Conservation (phyloP, 139 green algal species). For the Mesotaenium endlicherianum region DNA sequence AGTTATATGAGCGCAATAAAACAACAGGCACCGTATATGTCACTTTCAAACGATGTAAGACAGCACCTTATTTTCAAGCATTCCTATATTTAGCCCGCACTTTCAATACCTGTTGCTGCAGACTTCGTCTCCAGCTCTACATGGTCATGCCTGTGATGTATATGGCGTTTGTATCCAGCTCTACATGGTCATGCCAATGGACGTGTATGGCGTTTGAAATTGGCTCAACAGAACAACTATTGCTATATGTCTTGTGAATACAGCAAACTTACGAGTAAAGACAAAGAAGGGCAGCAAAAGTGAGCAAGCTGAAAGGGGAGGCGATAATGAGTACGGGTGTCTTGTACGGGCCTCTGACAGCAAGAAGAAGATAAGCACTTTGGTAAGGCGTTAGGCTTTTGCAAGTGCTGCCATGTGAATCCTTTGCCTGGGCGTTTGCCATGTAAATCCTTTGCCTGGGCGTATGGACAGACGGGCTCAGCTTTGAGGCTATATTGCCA, state of each 20-base stretch:
- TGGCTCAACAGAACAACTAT: too few relatives aligned
- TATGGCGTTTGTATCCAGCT: too few relatives aligned
- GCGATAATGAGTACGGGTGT: conserved; percentile 62
- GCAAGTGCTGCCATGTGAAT: too few relatives aligned
- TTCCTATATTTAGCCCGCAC: not conserved
- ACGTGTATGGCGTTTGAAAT: too few relatives aligned
- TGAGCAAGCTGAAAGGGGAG: conserved; percentile 5
- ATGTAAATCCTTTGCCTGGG: too few relatives aligned
- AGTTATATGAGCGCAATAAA: conserved; percentile 71
- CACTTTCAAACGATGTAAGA: conserved; percentile 69
- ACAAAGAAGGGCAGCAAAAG: conserved; percentile 1
- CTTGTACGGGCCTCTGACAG: conserved; percentile 75
- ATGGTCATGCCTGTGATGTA: too few relatives aligned
- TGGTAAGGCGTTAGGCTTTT: conserved; percentile 38
- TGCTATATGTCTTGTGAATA: too few relatives aligned
- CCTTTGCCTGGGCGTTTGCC: not conserved
- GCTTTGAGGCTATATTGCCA: too few relatives aligned
- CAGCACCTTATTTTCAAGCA: not conserved
- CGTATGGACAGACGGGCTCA: too few relatives aligned
- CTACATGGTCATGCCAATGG: not conserved
- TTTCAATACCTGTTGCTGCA: too few relatives aligned
- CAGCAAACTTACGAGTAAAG: conserved; percentile 6
- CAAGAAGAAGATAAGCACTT: conserved; percentile 76
- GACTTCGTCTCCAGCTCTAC: too few relatives aligned
- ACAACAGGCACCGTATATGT: conserved; percentile 60